Evolutionary conservation across 768 basidiomycete species (phyloP).

Genomic region (Lactarius pseudohatsudake): DNA sequence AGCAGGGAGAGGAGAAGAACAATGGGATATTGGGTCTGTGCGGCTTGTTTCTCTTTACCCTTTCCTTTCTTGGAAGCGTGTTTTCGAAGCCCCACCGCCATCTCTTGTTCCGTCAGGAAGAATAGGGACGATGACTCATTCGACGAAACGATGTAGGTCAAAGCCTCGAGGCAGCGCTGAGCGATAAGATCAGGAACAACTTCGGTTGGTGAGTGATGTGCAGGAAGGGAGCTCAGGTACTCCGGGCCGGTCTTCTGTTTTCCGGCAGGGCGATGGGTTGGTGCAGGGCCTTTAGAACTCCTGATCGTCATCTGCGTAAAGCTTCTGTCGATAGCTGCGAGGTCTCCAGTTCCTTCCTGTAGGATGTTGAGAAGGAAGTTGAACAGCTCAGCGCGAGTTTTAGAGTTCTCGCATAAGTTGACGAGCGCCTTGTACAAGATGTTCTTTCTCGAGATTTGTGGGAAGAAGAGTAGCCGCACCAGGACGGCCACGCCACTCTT

Average conservation of each 20-base stretch:
- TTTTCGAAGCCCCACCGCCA: conserved; percentile 74
- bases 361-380: conserved; percentile 91
- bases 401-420: conserved; percentile 93
- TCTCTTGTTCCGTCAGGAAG: conserved; percentile 95
- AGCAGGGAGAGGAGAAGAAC: conserved; percentile 85
- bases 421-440: conserved; percentile 86
- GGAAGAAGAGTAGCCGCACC: conserved; percentile 93
- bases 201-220: conserved; percentile 63
- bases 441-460: conserved; percentile 84
- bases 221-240: conserved; percentile 47
- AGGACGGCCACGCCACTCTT: conserved; percentile 85
- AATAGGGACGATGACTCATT: conserved; percentile 87
- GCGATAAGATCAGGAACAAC: conserved; percentile 90
- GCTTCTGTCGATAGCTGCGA: conserved; percentile 88
- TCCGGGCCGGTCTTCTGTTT: conserved; percentile 70
- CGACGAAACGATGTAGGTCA: conserved; percentile 81
- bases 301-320: conserved; percentile 89
- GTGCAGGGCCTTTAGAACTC: conserved; percentile 48
- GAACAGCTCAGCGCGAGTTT: conserved; percentile 89
- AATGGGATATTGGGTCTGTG: conserved; percentile 87
- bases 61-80: conserved; percentile 82
- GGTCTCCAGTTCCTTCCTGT: conserved; percentile 93
- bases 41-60: conserved; percentile 84
- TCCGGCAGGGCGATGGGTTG: conserved; percentile 49
- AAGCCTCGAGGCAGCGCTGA: conserved; percentile 89